Base-by-base conservation (phyloP, 306 rosid genomes). In the Acacia confusa region DNA sequence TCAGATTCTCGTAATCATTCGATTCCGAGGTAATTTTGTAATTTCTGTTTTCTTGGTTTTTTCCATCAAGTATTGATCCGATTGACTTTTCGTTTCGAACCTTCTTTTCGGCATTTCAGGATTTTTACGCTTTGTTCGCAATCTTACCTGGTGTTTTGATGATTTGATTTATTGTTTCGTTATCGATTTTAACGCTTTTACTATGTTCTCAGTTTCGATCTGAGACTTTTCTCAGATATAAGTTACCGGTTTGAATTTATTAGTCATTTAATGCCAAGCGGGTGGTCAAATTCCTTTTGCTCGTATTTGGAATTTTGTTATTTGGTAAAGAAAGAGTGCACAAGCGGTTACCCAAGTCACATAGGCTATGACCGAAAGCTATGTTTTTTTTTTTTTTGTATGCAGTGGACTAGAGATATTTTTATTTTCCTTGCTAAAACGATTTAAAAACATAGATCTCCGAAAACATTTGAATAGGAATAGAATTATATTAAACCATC, bases 201-300 rank as follows among this genome's bases (percentile, higher is more conserved):
- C 36, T 70, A 60, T 74, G 32, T 72, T 79, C 40, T 75, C 50
- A 15, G 72, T 76, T 84, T 79, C 88, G 90, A 84, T 87, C 84
- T 75, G 64, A 47, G 75, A 16, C 65, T 75, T 24, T 68, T 61
- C 78, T 69, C 17, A n/a, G 14, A 12, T 74, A n/a, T 53, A 34
- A 14, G 48, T n/a, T 22, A 25, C 66, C 40, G 53, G 38, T 77
- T 24, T 83, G 83, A 80, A 58, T 83, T 81, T 65, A 9, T 67
- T 25, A 53, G 66, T 10, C 44, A 7, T 75, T 55, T 7, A 24
- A 36, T 55, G 22, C 28, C 10, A 7, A n/a, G 25, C 13, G 32
- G 53, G 24, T 45, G 22, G n/a, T 69, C 57, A 53, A 69, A 36
- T 78, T 16, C 48, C 11, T 4, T 16, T 45, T 38, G 32, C 40